Evolutionary conservation across 371 early-diverging fungal genomes (phyloP), one percentile per base, ranked within the genome.

Genomic region (Mucor saturninus): DNA sequence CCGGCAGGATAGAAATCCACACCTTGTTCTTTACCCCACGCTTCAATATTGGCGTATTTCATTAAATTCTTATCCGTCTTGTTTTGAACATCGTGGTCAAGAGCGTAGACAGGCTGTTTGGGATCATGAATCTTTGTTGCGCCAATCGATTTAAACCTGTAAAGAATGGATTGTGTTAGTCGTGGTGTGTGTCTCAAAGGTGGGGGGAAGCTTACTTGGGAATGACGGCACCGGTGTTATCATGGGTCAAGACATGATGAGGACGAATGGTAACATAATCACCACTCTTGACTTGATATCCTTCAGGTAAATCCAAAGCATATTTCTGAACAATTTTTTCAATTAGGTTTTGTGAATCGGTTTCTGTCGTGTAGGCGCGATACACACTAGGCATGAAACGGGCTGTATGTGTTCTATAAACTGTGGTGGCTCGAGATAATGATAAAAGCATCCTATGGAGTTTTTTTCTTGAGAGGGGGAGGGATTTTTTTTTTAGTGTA

Each of bases 41-140:
- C 78, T 65, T 88, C 91, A 65, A 98, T 98, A 8, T 84, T 79
- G 14, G 76, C 76, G 69, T 96, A 96, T 74, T 98, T 98, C n/a
- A 64, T 63, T 37, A 93, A 68, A 73, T 96, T 96, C 89, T 91
- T 89, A 53, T 91, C 92, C 0, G 85, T 72, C 66, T 86, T 96
- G 86, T 97, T 95, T 71, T 98, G 98, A 31, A 98, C 95, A 76
- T 98, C 96, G 71, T 98, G 98, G 76, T 98, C 98, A 38, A 96
- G 82, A 8, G 98, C 94, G 78, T 95, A 97, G 13, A 98, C 95
- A 2, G 93, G 89, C 72, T 96, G 96, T n/a, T 69, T 72, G 29
- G 93, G 89, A 71, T 92, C 81, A 51, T 85, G 77, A 64, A 97
- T 85, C 59, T 81, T 81, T 39, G 89, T 84, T 1, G 95, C 95